Evolutionary conservation across 176 grass and related monocot species (phyloP), one percentile per base, ranked within the genome.

Genomic region (Typha latifolia): DNA sequence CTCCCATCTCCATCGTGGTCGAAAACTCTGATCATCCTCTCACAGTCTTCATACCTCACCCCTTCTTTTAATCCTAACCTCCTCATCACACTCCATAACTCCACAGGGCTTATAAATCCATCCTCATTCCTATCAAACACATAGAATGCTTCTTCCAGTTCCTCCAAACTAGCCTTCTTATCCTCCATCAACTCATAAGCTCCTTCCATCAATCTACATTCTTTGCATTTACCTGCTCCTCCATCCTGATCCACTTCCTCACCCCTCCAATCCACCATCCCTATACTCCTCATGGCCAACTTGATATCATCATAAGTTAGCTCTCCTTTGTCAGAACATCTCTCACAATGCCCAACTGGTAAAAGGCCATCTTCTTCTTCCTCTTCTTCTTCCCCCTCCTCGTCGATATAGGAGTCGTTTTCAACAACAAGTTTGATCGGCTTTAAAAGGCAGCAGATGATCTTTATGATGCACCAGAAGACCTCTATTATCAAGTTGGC

Each of bases 81-180:
- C 68, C 73, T 55, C 62, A 77, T 63, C 69, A 85, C 56, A 10
- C 64, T 63, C 83, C 78, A 85, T 6, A 81, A 20, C 8, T 81
- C 83, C 20, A 20, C 34, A 1, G 56, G 15, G 63, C 78, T 64
- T 64, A 85, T 74, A 62, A 85, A 73, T 2, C 78, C 73, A 3
- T 85, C 82, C 65, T 85, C 73, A 12, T 81, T 52, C 26, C 73
- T 59, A 65, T 85, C 68, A 16, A 81, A 85, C 68, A 81, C 63
- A 9, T 22, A 49, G 50, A 85, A 85, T 9, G 78, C 83, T 62
- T 72, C 69, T 50, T 77, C 51, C 13, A 85, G 13, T 65, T 85
- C 83, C 16, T 24, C 6, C 68, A 51, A 14, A 5, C 62, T 80
- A 1, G 67, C 67, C 4, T 24, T 16, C 49, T 76, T 67, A 5